Evolutionary conservation across 768 basidiomycete species (phyloP), one percentile per base, ranked within the genome.

Genomic region (Lyophyllum shimeji): DNA sequence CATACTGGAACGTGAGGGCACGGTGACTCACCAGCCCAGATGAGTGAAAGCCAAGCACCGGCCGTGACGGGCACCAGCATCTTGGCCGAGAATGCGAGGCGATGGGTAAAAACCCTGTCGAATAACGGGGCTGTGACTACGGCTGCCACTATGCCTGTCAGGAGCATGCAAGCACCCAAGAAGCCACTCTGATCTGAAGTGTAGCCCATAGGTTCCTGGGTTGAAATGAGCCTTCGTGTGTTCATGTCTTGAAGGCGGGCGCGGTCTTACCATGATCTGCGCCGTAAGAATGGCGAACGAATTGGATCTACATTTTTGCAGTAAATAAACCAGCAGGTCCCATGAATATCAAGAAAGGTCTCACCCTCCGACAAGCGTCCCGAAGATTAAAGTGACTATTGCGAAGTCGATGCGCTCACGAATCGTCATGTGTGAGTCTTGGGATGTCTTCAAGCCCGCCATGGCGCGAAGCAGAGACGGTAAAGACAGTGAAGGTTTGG

Each of bases 81-180:
- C 53, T 87, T 89, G 52, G 78, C 62, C 2, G 85, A 82, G 11
- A 82, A 58, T 0, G 83, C 88, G 37, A 92, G 76, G 57, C 83
- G 83, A 60, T 86, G 80, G 9, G 89, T 93, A 57, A 94, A 82
- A n/a, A 92, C 82, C 18, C 91, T 84, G 64, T 93, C 92, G 63
- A 92, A 87, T 3, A 93, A 69, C 0, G 92, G 93, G 0, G 91
- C 83, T 0, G 86, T 81, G 47, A 85, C 63, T 27, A 85, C 72
- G 0, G 92, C 86, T 9, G 84, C 80, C 1, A 89, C 68, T 55
- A 94, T 81, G 20, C 93, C 92, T 0, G 86, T 76, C 33, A 92
- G 70, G 13, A 92, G 78, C 33, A 92, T 69, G 31, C 78, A 77
- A 9, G 82, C 82, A 34, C 90, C 87, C 72, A 93, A 72, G 34